Percentiles rank a stretch among this genome's conserved stretches.
These are phyloP conservation scores for Pneumocystis wakefieldiae DNA, from an alignment of 1,139 yeast genomes.

Conservation along the genomic window DNA sequence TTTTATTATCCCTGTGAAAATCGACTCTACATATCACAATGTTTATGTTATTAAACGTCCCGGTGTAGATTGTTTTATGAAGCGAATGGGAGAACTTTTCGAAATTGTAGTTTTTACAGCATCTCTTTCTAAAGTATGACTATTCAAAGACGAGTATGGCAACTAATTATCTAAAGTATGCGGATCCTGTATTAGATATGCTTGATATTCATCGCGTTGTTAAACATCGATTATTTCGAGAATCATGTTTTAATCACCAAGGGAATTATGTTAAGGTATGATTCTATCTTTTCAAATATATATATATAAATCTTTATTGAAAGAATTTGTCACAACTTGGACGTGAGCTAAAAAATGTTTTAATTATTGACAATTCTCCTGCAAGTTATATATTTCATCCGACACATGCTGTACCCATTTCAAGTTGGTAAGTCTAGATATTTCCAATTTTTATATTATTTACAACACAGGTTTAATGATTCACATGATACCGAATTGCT, in stretches of 20 bases:
- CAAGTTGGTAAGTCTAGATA: conserved; percentile 49
- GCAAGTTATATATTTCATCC: conserved; percentile 95
- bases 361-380: conserved; percentile 91
- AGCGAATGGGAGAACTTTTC: conserved; percentile 65
- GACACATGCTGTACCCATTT: conserved; percentile 93
- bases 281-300: background rate
- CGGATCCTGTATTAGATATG: conserved; percentile 85
- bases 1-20: conserved; percentile 84
- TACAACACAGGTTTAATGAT: conserved; percentile 50
- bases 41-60: conserved; percentile 95
- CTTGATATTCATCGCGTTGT: conserved; percentile 58
- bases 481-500: conserved; percentile 88
- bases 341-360: conserved; percentile 68
- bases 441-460: background rate
- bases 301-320: background rate
- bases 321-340: conserved; percentile 90
- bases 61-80: conserved; percentile 88
- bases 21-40: conserved; percentile 79
- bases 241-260: conserved; percentile 62
- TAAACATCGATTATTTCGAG: conserved; percentile 87
- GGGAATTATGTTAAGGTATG: conserved; percentile 60
- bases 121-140: conserved; percentile 49
- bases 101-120: conserved; percentile 97
- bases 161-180: conserved; percentile 32
- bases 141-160: background rate